Percentiles rank a stretch among this genome's conserved stretches.
phyloP scores from a whole-genome alignment of 345 rosid genomes.

The Hevea brasiliensis region DNA sequence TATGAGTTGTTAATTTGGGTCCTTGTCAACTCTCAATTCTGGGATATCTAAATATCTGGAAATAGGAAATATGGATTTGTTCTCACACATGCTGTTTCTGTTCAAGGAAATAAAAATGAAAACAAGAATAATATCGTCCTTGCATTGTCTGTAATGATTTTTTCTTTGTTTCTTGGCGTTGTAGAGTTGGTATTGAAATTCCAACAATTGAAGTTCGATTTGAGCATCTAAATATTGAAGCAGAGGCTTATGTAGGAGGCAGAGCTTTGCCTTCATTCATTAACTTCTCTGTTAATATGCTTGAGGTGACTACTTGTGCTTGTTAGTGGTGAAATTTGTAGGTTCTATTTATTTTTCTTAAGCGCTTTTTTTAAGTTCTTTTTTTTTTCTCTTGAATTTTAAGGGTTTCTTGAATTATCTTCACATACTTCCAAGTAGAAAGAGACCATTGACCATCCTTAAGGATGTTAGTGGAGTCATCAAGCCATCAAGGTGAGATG shows the following conservation, averaged over 20 bases:
- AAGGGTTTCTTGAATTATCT: constrained; percentile 33
- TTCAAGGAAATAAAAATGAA: too few relatives aligned
- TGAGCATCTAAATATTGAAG: constrained; percentile 49
- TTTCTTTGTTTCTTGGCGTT: not conserved
- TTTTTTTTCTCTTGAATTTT: not conserved
- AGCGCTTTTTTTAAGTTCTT: not conserved
- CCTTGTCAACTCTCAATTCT: not conserved
- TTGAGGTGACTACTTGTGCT: constrained; percentile 46
- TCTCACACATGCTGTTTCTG: too few relatives aligned
- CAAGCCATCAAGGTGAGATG: constrained; percentile 59
- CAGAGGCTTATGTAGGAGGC: constrained; percentile 61
- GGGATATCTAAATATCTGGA: not conserved
- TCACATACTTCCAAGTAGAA: constrained; percentile 47
- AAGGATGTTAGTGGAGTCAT: constrained; percentile 64
- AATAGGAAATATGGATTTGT: not conserved
- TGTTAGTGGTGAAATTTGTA: not conserved
- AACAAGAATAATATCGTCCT: not conserved
- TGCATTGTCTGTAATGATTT: not conserved
- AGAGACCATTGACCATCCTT: constrained; percentile 57
- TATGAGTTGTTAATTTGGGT: not conserved
- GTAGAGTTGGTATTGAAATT: constrained; percentile 50
- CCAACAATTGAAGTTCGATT: constrained; percentile 58
- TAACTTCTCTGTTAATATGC: constrained; percentile 44
- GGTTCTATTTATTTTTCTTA: not conserved
- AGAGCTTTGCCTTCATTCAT: constrained; percentile 65